Percentiles rank a stretch among this genome's conserved stretches.
Conservation (phyloP, 2,329 filamentous ascomycete species). For the Orbilia oligospora region DNA sequence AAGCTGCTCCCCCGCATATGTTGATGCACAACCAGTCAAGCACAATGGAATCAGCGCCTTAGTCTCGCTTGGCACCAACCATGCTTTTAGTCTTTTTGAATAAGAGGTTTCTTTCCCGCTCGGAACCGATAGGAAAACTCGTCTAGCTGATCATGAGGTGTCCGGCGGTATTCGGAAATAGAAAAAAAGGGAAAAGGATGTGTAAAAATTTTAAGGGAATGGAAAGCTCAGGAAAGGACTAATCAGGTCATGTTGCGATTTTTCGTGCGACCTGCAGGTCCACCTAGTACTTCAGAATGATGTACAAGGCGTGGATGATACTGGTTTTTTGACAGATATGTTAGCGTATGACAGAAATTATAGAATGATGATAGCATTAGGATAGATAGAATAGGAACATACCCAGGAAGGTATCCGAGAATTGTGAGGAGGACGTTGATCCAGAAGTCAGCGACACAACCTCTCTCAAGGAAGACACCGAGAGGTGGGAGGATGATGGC, state of each 20-base stretch:
- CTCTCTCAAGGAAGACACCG: constrained; percentile 94
- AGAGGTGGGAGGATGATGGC: constrained; percentile 90
- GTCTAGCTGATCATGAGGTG: constrained; percentile 48
- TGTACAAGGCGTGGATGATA: constrained; percentile 91
- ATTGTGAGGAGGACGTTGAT: constrained; percentile 94
- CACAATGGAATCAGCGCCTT: constrained; percentile 21
- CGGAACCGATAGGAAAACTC: constrained; percentile 56
- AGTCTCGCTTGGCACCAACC: constrained; percentile 55
- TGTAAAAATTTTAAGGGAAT: constrained; percentile 11
- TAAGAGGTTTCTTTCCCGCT: constrained; percentile 27
- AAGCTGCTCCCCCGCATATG: constrained; percentile 30
- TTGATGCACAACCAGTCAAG: constrained; percentile 25
- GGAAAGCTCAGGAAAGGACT: constrained; percentile 24
- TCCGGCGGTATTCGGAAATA: constrained; percentile 45
- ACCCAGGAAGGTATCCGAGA: constrained; percentile 72
- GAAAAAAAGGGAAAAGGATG: constrained; percentile 1
- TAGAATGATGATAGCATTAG: neutral
- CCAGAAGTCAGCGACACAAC: constrained; percentile 86
- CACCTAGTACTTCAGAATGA: constrained; percentile 65
- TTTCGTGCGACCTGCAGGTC: constrained; percentile 1
- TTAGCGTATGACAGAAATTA: constrained; percentile 15
- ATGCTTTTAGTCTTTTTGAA: constrained; percentile 41
- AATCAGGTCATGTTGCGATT: constrained; percentile 20
- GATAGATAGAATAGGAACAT: constrained; percentile 16
- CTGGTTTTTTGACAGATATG: constrained; percentile 67